Conservation (phyloP, 805 yeast species). For the Metschnikowia drakensbergensis region DNA sequence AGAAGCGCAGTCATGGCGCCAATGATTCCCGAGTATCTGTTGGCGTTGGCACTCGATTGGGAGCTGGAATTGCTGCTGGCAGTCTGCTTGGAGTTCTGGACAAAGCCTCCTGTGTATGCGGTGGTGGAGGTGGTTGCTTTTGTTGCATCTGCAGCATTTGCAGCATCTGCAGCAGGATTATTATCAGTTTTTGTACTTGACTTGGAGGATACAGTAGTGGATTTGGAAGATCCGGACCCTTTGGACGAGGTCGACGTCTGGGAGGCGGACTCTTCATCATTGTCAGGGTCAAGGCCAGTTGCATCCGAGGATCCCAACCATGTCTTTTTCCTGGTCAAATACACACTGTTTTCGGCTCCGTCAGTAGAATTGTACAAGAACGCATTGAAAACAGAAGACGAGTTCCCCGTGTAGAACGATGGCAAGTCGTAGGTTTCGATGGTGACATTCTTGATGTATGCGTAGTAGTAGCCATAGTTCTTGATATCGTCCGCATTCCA, state of each 20-base stretch:
- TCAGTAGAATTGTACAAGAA: slow-evolving; percentile 45
- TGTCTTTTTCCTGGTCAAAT: slow-evolving; percentile 60
- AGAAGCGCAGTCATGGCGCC: slow-evolving; percentile 8
- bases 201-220: slow-evolving; percentile 16
- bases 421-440: slow-evolving; percentile 77
- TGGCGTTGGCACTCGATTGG: slow-evolving; percentile 5
- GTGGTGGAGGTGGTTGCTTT: slow-evolving; percentile 16
- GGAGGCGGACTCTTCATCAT: slow-evolving; percentile 20
- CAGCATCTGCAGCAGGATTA: slow-evolving; percentile 8
- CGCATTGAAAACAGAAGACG: slow-evolving; percentile 49
- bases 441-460: slow-evolving; percentile 54
- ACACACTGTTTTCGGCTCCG: slow-evolving; percentile 37
- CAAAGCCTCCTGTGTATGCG: slow-evolving; percentile 35
- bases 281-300: slow-evolving; percentile 60
- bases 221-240: slow-evolving; percentile 18
- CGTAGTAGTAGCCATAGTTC: slow-evolving; percentile 78
- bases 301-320: slow-evolving; percentile 57
- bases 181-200: slow-evolving; percentile 12
- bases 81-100: slow-evolving; percentile 24
- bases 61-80: slow-evolving; percentile 3
- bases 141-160: slow-evolving; percentile 5
- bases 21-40: slow-evolving; percentile 1
- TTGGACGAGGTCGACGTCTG: slow-evolving; percentile 12
- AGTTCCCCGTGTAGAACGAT: slow-evolving; percentile 39
- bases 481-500: slow-evolving; percentile 76